Base-by-base conservation (phyloP, 225 moss, liverwort and hornwort genomes). In the Ulota crispa region DNA sequence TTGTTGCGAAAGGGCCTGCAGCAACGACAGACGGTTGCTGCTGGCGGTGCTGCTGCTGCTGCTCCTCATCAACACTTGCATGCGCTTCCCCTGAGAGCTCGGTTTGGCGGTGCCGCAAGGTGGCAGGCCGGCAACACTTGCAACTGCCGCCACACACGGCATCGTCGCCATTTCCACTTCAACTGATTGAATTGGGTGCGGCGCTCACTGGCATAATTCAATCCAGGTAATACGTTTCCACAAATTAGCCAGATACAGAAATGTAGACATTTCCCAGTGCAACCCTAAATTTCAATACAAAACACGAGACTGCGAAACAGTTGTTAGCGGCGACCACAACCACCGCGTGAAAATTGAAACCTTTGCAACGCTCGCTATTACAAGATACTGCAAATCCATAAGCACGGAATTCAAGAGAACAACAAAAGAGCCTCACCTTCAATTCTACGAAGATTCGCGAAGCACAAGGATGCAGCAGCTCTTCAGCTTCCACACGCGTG, bases 1-100 rank as follows among this genome's bases (percentile, higher is more conserved):
- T 83, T 94, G 94, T 61, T 91, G 86, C n/a, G 95, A 79, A 63
- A 98, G 88, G 24, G 98, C 98, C 72, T 90, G 85, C 68, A 98
- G 37, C 68, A 98, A 81, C 61, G 92, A 89, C 68, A 91, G 64
- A 57, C 91, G 91, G 13, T 78, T 87, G 69, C 79, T 83, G 47
- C 47, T 83, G 64, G 81, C 87, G 8, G 75, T 55, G 73, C 60
- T 86, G 82, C 64, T 75, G 47, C 89, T 78, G 84, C 81, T 80
- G 34, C 87, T 65, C 65, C 79, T 77, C 91, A 89, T 89, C 65
- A 78, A 16, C 68, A 70, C 90, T 80, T 82, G 88, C 86, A 89
- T 83, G 31, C 83, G 80, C 86, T 71, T 82, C 41, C 84, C 86
- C 68, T 64, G 82, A 52, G 81, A 79, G 57, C 43, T 64, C 8